These are phyloP conservation scores for Immersiporthe knoxdaviesiana DNA, from an alignment of 2,329 filamentous ascomycete species.

Conservation along the genomic window DNA sequence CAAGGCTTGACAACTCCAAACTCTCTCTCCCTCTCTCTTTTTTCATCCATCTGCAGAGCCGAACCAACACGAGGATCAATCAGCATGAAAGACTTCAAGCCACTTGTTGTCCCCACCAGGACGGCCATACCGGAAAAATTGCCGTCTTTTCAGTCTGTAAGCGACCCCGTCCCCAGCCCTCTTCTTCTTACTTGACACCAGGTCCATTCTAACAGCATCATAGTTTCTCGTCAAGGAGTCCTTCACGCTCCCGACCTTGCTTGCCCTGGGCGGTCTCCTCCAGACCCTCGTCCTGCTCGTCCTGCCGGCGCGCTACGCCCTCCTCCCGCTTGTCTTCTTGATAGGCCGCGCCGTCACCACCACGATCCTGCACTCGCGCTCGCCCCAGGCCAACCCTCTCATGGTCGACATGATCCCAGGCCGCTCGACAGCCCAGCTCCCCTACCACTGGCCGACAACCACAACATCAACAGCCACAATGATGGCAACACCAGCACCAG, in stretches of 20 bases:
- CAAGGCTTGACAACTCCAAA: neutral
- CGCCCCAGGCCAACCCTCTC: constrained; percentile 20
- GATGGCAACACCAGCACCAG: neutral
- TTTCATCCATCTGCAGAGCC: neutral
- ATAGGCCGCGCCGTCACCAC: constrained; percentile 20
- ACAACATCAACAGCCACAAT: neutral
- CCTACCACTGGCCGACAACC: neutral
- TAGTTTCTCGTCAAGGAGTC: constrained; percentile 27
- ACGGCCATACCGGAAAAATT: neutral
- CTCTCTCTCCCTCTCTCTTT: neutral
- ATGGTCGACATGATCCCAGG: constrained; percentile 20
- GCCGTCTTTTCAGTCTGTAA: neutral
- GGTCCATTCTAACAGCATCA: constrained; percentile 2
- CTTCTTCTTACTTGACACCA: neutral
- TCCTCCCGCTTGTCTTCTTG: constrained; percentile 20
- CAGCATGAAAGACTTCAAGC: constrained; percentile 21
- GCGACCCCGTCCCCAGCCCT: neutral
- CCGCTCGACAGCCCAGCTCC: constrained; percentile 27
- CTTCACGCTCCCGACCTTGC: constrained; percentile 25
- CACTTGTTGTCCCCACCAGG: constrained; percentile 16
- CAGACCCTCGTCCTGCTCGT: constrained; percentile 17
- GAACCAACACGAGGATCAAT: too few species aligned
- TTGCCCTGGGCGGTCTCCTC: constrained; percentile 25
- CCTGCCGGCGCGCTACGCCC: constrained; percentile 23
- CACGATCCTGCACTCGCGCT: constrained; percentile 14